Base-by-base conservation (phyloP, 2,329 filamentous ascomycete genomes). In the Beauveria australis region DNA sequence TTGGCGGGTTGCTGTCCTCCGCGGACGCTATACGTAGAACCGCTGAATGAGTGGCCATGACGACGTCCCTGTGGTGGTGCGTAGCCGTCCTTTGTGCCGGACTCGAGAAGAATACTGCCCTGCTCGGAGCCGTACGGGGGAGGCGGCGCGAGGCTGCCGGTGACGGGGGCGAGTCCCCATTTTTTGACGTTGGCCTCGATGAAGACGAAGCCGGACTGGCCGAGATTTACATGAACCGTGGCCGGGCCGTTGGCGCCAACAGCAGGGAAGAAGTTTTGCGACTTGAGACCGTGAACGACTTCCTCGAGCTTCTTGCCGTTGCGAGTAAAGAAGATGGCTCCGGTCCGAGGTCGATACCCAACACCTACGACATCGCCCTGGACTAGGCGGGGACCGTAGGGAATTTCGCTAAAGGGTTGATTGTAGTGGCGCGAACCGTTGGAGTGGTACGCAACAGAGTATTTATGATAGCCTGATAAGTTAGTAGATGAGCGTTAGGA, bases 141-240 rank as follows among this genome's bases (percentile, higher is more conserved):
- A 48, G 94, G 94, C 18, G 94, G 94, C 30, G 94, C 94, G 62
- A 99, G 81, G 69, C 91, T 96, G 62, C 94, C 94, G 1, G 91
- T 97, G 83, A 95, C 95, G 5, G 94, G 94, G 53, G 94, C 94
- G 60, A 99, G 79, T 2, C 94, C 94, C 94, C 94, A 99, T 80
- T 97, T 99, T 85, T 99, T 99, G 63, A 99, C 94, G 69, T 99
- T 99, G 64, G 93, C 94, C 75, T 99, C 94, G 67, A 99, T 97
- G 71, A 97, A 99, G 53, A 99, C 94, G 71, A 97, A 99, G 40
- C 94, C 94, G 70, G 94, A 91, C 73, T 99, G 94, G 8, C 94
- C 94, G 72, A 99, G 95, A 73, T 99, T 99, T 71, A 97, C 94
- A 72, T 99, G 93, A 1, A 99, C 85, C 37, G 88, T 88, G 68